These are phyloP conservation scores for Colletotrichum tanaceti DNA, from an alignment of 2,329 filamentous ascomycete species.

Conservation along the genomic window DNA sequence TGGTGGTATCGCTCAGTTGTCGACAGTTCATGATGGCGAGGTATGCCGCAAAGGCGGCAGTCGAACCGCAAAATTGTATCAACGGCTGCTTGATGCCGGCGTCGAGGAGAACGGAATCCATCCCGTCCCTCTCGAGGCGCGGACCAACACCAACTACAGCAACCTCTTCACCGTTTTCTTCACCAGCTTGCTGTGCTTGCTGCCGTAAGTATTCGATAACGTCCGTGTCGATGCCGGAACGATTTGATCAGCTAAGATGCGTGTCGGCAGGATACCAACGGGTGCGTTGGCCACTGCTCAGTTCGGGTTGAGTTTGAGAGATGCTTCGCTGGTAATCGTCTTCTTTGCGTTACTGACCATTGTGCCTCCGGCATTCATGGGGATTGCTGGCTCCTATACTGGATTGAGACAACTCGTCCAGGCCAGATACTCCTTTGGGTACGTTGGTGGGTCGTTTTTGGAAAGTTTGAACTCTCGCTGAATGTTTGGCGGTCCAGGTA, in stretches of 20 bases:
- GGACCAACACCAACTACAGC: conserved; percentile 64
- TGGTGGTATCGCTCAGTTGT: conserved; percentile 43
- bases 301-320: conserved; percentile 66
- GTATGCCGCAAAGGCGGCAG: conserved; percentile 48
- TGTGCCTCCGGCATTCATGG: conserved; percentile 66
- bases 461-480: background rate
- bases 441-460: conserved; percentile 33
- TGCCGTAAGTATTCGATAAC: conserved; percentile 60
- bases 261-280: conserved; percentile 60
- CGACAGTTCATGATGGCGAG: conserved; percentile 47
- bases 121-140: conserved; percentile 65
- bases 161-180: conserved; percentile 72
- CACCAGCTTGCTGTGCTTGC: conserved; percentile 65
- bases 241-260: conserved; percentile 10
- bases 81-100: conserved; percentile 56
- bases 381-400: conserved; percentile 65
- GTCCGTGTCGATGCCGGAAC: background rate
- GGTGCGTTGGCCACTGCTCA: conserved; percentile 67
- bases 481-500: conserved; percentile 46
- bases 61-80: conserved; percentile 55
- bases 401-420: conserved; percentile 71
- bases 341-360: conserved; percentile 68
- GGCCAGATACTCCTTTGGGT: conserved; percentile 71
- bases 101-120: conserved; percentile 66
- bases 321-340: conserved; percentile 67